These are phyloP conservation scores for Epichloe scottii DNA, from an alignment of 2,329 filamentous ascomycete genomes.

Conservation along the genomic window DNA sequence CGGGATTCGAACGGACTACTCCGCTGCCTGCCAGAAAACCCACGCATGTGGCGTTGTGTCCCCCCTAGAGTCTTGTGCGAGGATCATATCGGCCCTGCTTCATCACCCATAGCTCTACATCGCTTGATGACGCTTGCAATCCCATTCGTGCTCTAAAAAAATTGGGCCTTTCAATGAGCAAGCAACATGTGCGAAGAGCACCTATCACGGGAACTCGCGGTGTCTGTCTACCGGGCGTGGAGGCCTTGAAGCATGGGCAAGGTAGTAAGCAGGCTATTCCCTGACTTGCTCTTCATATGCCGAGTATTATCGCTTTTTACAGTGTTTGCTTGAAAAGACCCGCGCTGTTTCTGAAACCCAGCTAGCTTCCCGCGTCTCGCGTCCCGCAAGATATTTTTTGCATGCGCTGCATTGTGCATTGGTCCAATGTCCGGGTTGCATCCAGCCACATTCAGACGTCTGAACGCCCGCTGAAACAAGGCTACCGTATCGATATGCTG, in stretches of 20 bases:
- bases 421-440: neutral
- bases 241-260: no score
- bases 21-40: neutral
- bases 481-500: neutral
- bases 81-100: constrained; percentile 6
- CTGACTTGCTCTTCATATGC: neutral
- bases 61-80: constrained; percentile 4
- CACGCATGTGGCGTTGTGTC: neutral
- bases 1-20: neutral
- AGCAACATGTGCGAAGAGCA: neutral
- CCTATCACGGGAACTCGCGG: no score
- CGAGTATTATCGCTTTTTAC: neutral
- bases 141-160: neutral
- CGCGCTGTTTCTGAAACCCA: neutral
- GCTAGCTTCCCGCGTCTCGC: neutral
- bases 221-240: no score
- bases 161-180: neutral
- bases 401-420: neutral
- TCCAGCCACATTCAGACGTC: neutral
- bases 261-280: no score
- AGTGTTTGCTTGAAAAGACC: neutral
- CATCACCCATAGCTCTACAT: neutral
- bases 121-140: constrained; percentile 6
- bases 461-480: neutral
- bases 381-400: neutral